A percentile compares a stretch with the other conserved stretches of the same genome.
Evolutionary conservation across 1,284 basidiomycete genomes (phyloP).

Genomic region (Naganishia albida): DNA sequence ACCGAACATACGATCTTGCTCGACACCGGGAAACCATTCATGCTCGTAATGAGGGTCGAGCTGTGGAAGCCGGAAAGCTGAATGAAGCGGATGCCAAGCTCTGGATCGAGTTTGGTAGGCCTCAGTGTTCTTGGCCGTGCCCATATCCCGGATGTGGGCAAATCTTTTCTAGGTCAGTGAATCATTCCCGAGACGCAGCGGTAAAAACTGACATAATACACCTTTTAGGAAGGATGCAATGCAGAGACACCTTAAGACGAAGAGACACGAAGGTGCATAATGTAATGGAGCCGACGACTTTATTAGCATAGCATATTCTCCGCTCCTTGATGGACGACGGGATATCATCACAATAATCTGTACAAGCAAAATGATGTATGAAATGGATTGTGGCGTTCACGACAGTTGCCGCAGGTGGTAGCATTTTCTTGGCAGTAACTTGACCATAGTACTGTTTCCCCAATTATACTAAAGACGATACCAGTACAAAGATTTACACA

Average conservation of each 20-base stretch:
- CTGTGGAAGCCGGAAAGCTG: conserved; percentile 33
- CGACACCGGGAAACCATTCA: conserved; percentile 37
- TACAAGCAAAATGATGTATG: no score
- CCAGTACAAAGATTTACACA: not conserved
- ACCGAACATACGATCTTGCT: conserved; percentile 37
- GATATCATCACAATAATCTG: not conserved
- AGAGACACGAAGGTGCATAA: conserved; percentile 23
- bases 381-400: not conserved
- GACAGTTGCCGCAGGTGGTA: not conserved
- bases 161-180: conserved; percentile 33
- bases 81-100: conserved; percentile 31
- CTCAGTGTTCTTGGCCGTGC: conserved; percentile 34
- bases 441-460: not conserved
- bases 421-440: not conserved
- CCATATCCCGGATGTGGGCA: conserved; percentile 32
- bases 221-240: conserved; percentile 35
- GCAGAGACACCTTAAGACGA: conserved; percentile 35
- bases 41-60: conserved; percentile 35
- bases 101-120: conserved; percentile 33
- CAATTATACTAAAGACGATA: not conserved
- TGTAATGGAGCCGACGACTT: not conserved
- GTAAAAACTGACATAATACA: not conserved
- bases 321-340: not conserved
- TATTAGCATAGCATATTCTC: not conserved
- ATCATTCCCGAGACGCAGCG: not conserved